phyloP scores from a whole-genome alignment of 2,329 filamentous ascomycete genomes.

The Colletotrichum tabaci region DNA sequence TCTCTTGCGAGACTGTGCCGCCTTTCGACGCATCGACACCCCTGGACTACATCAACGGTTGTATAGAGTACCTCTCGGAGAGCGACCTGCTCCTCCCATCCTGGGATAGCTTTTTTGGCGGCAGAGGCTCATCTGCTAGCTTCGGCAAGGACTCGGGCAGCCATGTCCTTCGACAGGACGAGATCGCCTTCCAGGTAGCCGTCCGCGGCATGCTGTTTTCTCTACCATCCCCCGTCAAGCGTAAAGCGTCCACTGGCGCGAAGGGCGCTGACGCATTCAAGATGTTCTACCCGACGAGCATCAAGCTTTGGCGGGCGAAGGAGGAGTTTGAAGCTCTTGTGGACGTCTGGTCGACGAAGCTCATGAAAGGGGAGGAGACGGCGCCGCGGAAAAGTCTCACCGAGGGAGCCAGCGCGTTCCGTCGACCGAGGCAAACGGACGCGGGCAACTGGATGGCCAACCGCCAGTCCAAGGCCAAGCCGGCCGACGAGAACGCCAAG shows the following conservation, averaged over 20 bases:
- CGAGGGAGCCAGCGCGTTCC: conserved; percentile 65
- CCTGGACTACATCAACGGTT: conserved; percentile 85
- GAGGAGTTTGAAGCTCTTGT: conserved; percentile 86
- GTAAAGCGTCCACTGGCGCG: conserved; percentile 64
- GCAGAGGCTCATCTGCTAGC: conserved; percentile 66
- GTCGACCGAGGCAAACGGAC: conserved; percentile 54
- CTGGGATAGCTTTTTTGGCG: conserved; percentile 77
- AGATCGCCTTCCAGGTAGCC: conserved; percentile 93
- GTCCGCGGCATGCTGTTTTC: conserved; percentile 89
- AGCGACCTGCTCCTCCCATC: conserved; percentile 88
- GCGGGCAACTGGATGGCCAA: conserved; percentile 48
- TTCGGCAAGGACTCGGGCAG: conserved; percentile 72
- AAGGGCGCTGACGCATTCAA: conserved; percentile 77
- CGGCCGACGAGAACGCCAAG: conserved; percentile 24
- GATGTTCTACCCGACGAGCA: conserved; percentile 92
- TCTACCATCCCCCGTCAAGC: conserved; percentile 88
- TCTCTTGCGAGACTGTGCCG: conserved; percentile 79
- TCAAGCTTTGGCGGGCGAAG: conserved; percentile 86
- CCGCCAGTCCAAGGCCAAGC: conserved; percentile 40
- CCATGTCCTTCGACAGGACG: conserved; percentile 89
- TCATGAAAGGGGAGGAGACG: conserved; percentile 69
- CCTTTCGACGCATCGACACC: conserved; percentile 70
- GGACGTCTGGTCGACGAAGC: conserved; percentile 76
- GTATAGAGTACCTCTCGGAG: conserved; percentile 88
- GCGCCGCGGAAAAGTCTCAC: conserved; percentile 57